Percentiles rank a stretch among this genome's conserved stretches.
Evolutionary conservation across 176 grass and related monocot species (phyloP).

Genomic region (Dactylis glomerata): DNA sequence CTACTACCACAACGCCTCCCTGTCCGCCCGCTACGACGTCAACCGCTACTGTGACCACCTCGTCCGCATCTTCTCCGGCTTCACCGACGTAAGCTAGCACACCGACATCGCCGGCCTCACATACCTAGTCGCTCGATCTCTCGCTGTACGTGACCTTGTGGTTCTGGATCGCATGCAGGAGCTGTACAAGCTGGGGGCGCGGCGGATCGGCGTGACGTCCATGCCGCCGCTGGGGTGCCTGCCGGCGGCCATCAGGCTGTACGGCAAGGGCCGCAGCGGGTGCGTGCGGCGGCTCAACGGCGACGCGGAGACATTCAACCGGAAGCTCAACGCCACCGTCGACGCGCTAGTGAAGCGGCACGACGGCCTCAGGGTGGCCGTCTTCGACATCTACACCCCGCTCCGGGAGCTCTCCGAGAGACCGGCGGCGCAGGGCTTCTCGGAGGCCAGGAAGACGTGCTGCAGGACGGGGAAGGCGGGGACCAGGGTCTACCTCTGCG

Average conservation of each 20-base stretch:
- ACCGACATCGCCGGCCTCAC: not conserved
- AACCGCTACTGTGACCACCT: conserved; percentile 60
- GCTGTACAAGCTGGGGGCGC: conserved; percentile 45
- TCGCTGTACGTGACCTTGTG: not conserved
- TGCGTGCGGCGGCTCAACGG: conserved; percentile 63
- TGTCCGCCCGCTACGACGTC: conserved; percentile 43
- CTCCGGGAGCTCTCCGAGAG: not conserved
- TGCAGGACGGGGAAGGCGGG: conserved; percentile 53
- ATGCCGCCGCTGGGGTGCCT: conserved; percentile 81
- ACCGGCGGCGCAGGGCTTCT: not conserved
- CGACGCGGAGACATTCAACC: conserved; percentile 66
- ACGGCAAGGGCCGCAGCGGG: conserved; percentile 28
- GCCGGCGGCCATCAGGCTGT: conserved; percentile 54
- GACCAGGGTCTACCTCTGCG: conserved; percentile 67
- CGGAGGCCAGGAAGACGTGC: conserved; percentile 53
- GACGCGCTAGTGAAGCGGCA: conserved; percentile 17
- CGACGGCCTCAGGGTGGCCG: not conserved
- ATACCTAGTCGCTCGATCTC: not conserved
- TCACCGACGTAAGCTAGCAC: conserved; percentile 34
- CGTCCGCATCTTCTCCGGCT: conserved; percentile 38
- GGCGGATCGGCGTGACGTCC: conserved; percentile 64
- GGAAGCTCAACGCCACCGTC: conserved; percentile 48
- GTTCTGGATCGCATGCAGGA: not conserved
- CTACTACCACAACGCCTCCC: conserved; percentile 75
- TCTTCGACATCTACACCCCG: conserved; percentile 6